A percentile compares a stretch with the other conserved stretches of the same genome.
These are phyloP conservation scores for Rhizopogon salebrosus DNA, from an alignment of 768 basidiomycete species.

Conservation along the genomic window DNA sequence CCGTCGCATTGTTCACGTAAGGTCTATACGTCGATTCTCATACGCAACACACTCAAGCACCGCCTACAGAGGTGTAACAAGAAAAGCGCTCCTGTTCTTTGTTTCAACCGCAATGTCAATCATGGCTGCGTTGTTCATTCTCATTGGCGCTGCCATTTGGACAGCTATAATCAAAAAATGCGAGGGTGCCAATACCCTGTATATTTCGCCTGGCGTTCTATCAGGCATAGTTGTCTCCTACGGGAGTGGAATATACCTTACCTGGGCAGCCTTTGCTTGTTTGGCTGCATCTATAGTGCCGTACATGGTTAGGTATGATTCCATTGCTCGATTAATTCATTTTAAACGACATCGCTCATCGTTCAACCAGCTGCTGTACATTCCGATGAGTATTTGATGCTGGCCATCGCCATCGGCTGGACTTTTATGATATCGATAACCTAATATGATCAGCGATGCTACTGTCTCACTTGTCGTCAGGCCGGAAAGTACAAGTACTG, in stretches of 20 bases:
- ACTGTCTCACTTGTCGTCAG: no score
- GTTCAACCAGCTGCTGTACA: constrained; percentile 64
- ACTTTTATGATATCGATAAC: background rate
- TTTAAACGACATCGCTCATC: background rate
- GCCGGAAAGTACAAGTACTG: no score
- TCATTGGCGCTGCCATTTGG: constrained; percentile 74
- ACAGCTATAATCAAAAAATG: constrained; percentile 66
- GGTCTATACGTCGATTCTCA: constrained; percentile 22
- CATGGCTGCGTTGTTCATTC: constrained; percentile 53
- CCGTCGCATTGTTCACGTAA: constrained; percentile 61
- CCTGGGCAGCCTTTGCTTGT: constrained; percentile 73
- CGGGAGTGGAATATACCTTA: constrained; percentile 58
- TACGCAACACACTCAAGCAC: constrained; percentile 1
- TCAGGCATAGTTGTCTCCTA: constrained; percentile 61
- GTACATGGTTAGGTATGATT: constrained; percentile 68
- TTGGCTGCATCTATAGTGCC: constrained; percentile 63
- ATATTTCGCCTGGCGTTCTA: constrained; percentile 35
- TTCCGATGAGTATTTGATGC: constrained; percentile 47
- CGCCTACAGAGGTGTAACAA: constrained; percentile 54
- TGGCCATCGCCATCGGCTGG: constrained; percentile 12
- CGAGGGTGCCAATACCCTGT: constrained; percentile 49
- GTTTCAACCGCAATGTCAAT: constrained; percentile 60
- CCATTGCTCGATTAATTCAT: background rate
- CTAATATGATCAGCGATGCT: background rate
- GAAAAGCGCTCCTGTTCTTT: constrained; percentile 62